phyloP scores from a whole-genome alignment of 768 basidiomycete genomes.

The Guyanaporus albipodus region DNA sequence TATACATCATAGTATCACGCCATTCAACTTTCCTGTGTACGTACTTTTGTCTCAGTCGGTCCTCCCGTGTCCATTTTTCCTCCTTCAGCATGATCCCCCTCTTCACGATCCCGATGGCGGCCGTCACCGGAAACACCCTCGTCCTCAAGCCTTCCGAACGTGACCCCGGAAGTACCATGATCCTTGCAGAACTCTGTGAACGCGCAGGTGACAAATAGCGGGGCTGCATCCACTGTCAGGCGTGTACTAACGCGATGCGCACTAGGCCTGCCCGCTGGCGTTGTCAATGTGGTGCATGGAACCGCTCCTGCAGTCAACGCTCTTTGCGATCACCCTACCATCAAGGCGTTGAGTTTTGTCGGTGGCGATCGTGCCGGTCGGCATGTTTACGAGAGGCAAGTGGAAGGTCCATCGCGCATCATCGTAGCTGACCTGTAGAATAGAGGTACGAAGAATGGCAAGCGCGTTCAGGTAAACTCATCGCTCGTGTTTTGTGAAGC shows the following conservation, averaged over 20 bases:
- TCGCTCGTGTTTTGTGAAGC: neutral
- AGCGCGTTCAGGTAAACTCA: constrained; percentile 70
- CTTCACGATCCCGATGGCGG: constrained; percentile 91
- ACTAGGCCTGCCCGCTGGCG: constrained; percentile 72
- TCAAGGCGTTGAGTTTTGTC: constrained; percentile 96
- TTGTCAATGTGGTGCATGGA: constrained; percentile 91
- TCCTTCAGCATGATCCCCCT: constrained; percentile 83
- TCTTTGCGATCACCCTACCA: constrained; percentile 86
- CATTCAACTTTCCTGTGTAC: constrained; percentile 89
- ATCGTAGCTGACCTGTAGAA: constrained; percentile 5
- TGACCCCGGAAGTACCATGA: constrained; percentile 96
- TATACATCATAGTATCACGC: constrained; percentile 54
- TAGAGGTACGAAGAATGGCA: constrained; percentile 82
- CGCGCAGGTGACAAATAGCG: constrained; percentile 52
- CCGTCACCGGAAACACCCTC: constrained; percentile 89
- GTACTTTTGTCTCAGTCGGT: constrained; percentile 21
- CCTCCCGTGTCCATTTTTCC: constrained; percentile 2
- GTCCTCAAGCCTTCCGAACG: constrained; percentile 95
- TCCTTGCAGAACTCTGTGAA: constrained; percentile 92
- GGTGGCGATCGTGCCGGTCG: constrained; percentile 90
- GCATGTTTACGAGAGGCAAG: constrained; percentile 85
- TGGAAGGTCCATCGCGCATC: neutral
- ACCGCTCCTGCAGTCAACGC: constrained; percentile 86
- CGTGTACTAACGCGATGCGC: neutral
- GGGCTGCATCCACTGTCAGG: neutral